Evolutionary conservation across 2,329 filamentous ascomycete species (phyloP).

Genomic region (Elsinoe australis): DNA sequence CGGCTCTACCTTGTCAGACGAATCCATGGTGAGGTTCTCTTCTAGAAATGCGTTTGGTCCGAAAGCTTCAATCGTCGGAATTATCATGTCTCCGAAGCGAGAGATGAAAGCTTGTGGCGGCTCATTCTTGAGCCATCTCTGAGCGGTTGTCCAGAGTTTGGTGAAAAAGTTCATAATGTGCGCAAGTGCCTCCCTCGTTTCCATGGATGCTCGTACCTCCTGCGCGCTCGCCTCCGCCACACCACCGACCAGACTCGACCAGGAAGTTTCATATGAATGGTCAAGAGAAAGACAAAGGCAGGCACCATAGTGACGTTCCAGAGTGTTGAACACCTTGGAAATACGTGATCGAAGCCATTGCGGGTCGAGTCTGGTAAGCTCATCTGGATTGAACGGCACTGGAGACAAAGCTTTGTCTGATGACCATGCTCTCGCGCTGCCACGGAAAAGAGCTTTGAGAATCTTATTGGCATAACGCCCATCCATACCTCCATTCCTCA

Average conservation of each 20-base stretch:
- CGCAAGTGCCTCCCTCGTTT: slow-evolving; percentile 73
- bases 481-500: slow-evolving; percentile 44
- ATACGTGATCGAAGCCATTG: slow-evolving; percentile 79
- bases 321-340: slow-evolving; percentile 54
- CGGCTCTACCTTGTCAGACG: slow-evolving; percentile 54
- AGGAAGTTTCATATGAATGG: slow-evolving; percentile 25
- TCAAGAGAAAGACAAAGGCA: slow-evolving; percentile 37
- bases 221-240: slow-evolving; percentile 65
- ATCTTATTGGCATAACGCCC: slow-evolving; percentile 58
- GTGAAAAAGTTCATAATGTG: slow-evolving; percentile 61
- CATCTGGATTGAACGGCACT: slow-evolving; percentile 51
- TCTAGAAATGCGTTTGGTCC: slow-evolving; percentile 45
- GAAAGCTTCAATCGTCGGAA: slow-evolving; percentile 41
- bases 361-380: slow-evolving; percentile 74
- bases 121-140: slow-evolving; percentile 31
- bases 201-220: slow-evolving; percentile 80
- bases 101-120: slow-evolving; percentile 37
- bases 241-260: slow-evolving; percentile 49
- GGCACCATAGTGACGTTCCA: slow-evolving; percentile 47
- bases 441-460: slow-evolving; percentile 64
- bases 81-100: slow-evolving; percentile 45
- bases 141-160: slow-evolving; percentile 58
- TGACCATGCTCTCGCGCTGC: slow-evolving; percentile 57
- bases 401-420: slow-evolving; percentile 59
- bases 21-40: slow-evolving; percentile 45